Base-by-base conservation (phyloP, 495 filamentous ascomycete species). In the Daldinia vernicosa region DNA sequence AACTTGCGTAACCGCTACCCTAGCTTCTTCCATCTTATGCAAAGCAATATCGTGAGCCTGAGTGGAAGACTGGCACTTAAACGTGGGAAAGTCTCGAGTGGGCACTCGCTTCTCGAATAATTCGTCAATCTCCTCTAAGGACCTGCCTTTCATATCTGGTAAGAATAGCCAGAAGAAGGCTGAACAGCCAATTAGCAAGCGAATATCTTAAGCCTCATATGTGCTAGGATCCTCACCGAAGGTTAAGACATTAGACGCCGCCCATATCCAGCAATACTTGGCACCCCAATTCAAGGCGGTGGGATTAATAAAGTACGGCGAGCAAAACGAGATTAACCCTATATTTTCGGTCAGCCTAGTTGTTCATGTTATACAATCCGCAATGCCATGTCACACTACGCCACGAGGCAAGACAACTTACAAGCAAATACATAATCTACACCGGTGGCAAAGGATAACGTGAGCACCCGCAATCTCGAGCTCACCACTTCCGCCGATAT, bases 191-290 rank as follows among this genome's bases (percentile, higher is more conserved):
- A 40, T 66, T 40, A 61, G 60, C 52, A 74, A 60, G 40, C 6
- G 12, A 32, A 8, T 35, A 51, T 45, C 22, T 40, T 43, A 19
- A 47, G 17, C 35, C n/a, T 26, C 27, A 27, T 9, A 40, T 9
- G 27, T 27, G 4, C n/a, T 6, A 26, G 57, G 40, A 33, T 15
- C 22, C 69, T 76, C 52, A 76, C 71, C 58, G 52, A 74, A 74
- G 6, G 71, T 74, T 14, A 74, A n/a, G 15, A 33, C 59, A 40
- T 76, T 76, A 7, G 69, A 72, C 3, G 57, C 71, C 6, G 70
- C 76, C 83, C 83, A 83, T 27, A 85, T 81, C 68, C 80, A 84
- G 7, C 79, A 79, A 60, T 84, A 83, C 45, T 74, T 75, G 2
- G 77, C 72, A 0, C 78, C 80, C 80, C 80, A 82, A 57, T 80